Evolutionary conservation across 495 filamentous ascomycete species (phyloP), one percentile per base, ranked within the genome.

Genomic region (Penicillium manginii): DNA sequence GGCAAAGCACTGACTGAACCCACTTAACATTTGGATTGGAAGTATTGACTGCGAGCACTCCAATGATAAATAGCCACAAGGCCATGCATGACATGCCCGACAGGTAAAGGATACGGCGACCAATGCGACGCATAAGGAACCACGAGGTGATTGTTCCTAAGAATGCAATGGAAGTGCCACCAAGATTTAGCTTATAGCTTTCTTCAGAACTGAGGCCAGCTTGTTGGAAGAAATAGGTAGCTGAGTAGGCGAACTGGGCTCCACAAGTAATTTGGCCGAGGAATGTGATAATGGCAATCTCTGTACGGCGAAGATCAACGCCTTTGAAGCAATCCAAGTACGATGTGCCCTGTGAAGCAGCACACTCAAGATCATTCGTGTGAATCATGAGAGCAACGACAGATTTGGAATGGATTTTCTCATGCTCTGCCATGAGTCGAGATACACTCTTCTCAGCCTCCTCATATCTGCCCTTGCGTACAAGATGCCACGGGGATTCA

Each of bases 51-150:
- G 71, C 60, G 17, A 77, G 57, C 42, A 72, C 70, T 11, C 77
- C 78, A 22, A 76, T 75, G 50, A 78, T 68, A 37, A 81, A 42
- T 17, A 86, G 73, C 14, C 79, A 59, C 17, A 72, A 50, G 12
- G 70, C 67, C 67, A 83, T 78, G 9, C 66, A 35, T 26, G 67
- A 39, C 59, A 79, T 70, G 8, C 85, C 84, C n/a, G 62, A 62
- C 26, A 85, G 69, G 57, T 84, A 83, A 26, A 87, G 73, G 9
- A 69, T 73, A 17, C 82, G 79, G 9, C 84, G 73, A 6, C 84
- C 84, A 26, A 47, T 47, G 3, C 45, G 45, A 22, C 45, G 11
- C 45, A 86, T 78, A 17, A 85, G 60, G 37, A 79, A 76, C 83
- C 82, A 85, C 17, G 80, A 81, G 0, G 72, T 60, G 12, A 82